Evolutionary conservation across 208 protist genomes (phyloP), one percentile per base, ranked within the genome.

Genomic region (Leptomonas seymouri): DNA sequence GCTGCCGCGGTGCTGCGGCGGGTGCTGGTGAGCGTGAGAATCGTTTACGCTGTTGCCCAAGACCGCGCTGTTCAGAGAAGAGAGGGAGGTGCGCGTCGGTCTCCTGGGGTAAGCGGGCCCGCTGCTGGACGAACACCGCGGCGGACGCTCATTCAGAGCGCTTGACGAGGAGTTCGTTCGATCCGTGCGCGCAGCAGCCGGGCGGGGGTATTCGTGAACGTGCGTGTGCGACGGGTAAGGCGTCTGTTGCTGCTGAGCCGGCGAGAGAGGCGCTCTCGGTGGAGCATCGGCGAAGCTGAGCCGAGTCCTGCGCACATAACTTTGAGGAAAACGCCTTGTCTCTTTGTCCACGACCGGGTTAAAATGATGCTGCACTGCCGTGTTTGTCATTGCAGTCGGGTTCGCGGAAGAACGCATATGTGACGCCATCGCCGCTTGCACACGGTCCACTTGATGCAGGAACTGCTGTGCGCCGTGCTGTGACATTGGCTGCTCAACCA

Each of bases 221-320:
- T 49, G 64, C 16, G 44, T 11, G 31, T 25, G 23, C 11, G 71
- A 36, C 12, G 8, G 27, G 20, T 50, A 44, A 16, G 34, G 46
- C 49, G 44, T 30, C 11, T 67, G 61, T 25, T 72, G 67, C 21
- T 73, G 57, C 39, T 57, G 56, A 18, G 65, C 57, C 34, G 62
- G 65, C 15, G 31, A 14, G 1, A 6, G 28, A 3, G 9, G 51
- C 6, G 3, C 27, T 9, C 31, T 28, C 8, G 41, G 54, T 21
- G n/a, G 21, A 7, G 20, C 3, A 1, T 31, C 15, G 12, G 55
- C n/a, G 23, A 14, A 27, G 27, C 16, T 34, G n/a, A 63, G 39
- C 0, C 21, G 39, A 18, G 42, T n/a, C 9, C 25, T 20, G 21
- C 27, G 44, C 44, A 21, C 27, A 3, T 25, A 0, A 27, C 18